Conservation (phyloP, 2,329 filamentous ascomycete species). For the Tympanopsis confertula region DNA sequence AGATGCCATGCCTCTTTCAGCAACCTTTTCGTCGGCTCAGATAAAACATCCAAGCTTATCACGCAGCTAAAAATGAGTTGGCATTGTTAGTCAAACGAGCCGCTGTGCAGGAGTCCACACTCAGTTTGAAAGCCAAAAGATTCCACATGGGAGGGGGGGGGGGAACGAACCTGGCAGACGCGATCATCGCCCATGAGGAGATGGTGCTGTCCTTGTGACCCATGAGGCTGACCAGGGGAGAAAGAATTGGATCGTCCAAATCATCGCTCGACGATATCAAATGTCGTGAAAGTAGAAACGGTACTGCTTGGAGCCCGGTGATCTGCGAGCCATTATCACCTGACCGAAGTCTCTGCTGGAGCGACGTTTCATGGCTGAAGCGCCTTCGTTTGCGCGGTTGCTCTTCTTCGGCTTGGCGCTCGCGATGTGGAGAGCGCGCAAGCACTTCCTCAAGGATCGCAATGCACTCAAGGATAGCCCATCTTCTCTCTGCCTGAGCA, state of each 20-base stretch:
- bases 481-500: constrained; percentile 42
- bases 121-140: too few species aligned
- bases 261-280: constrained; percentile 34
- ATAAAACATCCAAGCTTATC: constrained; percentile 24
- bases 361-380: constrained; percentile 25
- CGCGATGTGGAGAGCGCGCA: constrained; percentile 9
- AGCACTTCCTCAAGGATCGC: constrained; percentile 39
- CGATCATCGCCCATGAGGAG: constrained; percentile 74
- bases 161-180: constrained; percentile 67
- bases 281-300: constrained; percentile 41
- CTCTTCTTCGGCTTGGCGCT: constrained; percentile 14
- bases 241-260: constrained; percentile 37
- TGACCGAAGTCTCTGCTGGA: constrained; percentile 36
- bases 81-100: constrained; percentile 1
- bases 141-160: too few species aligned
- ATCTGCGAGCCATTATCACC: constrained; percentile 29
- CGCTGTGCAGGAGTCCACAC: too few species aligned
- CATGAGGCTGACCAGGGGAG: constrained; percentile 43
- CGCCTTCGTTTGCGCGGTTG: constrained; percentile 41
- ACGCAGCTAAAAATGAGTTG: constrained; percentile 26
- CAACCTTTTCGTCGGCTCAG: constrained; percentile 24
- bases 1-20: constrained; percentile 73
- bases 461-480: constrained; percentile 46
- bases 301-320: constrained; percentile 43
- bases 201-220: constrained; percentile 57